Conservation (phyloP, 1,284 basidiomycete genomes). For the Caloboletus firmus region DNA sequence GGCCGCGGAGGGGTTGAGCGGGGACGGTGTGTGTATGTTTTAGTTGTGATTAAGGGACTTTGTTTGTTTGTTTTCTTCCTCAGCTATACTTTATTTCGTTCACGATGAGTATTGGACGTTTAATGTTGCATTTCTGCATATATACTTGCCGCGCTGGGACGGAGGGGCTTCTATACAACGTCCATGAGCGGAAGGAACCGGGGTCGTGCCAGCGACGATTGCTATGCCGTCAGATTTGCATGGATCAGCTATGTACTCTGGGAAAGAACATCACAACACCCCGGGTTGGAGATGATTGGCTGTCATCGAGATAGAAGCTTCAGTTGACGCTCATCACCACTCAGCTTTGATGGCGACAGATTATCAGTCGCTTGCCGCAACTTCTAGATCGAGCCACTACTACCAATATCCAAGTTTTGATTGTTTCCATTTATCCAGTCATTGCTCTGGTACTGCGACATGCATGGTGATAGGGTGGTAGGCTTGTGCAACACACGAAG, state of each 20-base stretch:
- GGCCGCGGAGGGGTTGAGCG: constrained; percentile 25
- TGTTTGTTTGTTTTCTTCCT: neutral
- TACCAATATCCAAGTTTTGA: neutral
- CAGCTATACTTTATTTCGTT: neutral
- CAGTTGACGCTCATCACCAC: neutral
- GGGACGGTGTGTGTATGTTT: neutral
- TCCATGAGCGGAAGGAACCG: neutral
- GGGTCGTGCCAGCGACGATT: neutral
- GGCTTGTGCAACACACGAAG: neutral
- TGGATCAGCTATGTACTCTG: neutral
- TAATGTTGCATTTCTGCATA: neutral
- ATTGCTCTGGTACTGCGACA: neutral
- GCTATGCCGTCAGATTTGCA: neutral
- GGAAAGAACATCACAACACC: neutral
- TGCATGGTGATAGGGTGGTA: neutral
- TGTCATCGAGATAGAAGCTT: neutral
- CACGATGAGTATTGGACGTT: neutral
- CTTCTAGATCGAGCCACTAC: neutral
- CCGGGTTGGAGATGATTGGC: neutral
- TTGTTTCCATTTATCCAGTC: neutral
- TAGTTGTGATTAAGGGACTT: neutral
- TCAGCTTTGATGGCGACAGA: neutral
- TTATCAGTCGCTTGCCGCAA: too few relatives aligned
- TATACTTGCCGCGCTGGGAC: neutral
- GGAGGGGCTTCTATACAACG: neutral